Conservation (phyloP, 192 early-diverging fungal genomes). For the Mortierella antarctica region DNA sequence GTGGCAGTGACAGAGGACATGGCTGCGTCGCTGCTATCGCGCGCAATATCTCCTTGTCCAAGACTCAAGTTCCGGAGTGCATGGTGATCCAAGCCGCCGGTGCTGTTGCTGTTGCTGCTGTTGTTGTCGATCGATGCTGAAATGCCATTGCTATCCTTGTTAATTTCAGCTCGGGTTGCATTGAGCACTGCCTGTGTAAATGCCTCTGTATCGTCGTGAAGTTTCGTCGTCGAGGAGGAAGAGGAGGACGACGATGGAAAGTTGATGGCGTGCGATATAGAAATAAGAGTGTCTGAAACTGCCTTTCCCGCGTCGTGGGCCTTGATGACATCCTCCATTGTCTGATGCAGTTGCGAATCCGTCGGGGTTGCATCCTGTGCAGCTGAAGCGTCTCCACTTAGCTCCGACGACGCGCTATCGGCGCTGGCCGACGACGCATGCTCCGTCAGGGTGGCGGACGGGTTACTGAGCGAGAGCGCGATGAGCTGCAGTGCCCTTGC, state of each 20-base stretch:
- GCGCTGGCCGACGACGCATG: background rate
- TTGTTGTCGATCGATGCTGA: background rate
- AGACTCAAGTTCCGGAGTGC: slow-evolving; percentile 14
- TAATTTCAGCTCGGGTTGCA: slow-evolving; percentile 24
- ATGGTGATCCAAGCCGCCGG: slow-evolving; percentile 4
- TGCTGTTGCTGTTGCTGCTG: background rate
- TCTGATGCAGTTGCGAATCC: background rate
- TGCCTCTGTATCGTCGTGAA: slow-evolving; percentile 23
- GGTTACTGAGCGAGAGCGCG: slow-evolving; percentile 29
- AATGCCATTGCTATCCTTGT: slow-evolving; percentile 13
- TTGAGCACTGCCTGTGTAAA: slow-evolving; percentile 36
- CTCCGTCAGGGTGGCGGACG: background rate
- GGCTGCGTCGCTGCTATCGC: background rate
- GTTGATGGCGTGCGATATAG: slow-evolving; percentile 44
- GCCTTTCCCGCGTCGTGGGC: slow-evolving; percentile 1
- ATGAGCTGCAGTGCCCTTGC: slow-evolving; percentile 36
- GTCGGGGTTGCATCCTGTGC: background rate
- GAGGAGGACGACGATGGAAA: slow-evolving; percentile 16
- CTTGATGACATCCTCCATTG: slow-evolving; percentile 3
- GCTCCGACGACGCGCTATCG: background rate
- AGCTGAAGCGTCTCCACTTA: background rate
- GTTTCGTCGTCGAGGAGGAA: background rate
- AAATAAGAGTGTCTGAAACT: slow-evolving; percentile 31
- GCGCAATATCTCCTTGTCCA: background rate
- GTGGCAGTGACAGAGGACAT: background rate